Evolutionary conservation across 2,329 filamentous ascomycete genomes (phyloP).

Genomic region (Botrytis porri): DNA sequence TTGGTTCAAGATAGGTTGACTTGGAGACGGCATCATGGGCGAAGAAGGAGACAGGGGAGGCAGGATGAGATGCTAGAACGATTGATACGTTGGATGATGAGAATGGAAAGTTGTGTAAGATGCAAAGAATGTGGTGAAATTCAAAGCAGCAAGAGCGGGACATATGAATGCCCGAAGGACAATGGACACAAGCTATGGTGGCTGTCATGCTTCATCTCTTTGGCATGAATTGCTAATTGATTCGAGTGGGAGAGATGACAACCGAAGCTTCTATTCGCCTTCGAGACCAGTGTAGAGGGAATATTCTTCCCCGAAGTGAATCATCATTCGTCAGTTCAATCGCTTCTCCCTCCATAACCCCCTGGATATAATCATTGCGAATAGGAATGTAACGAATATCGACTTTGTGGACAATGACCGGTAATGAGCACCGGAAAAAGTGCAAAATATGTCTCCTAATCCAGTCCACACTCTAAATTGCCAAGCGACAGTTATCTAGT

Average conservation of each 20-base stretch:
- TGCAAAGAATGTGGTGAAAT: not conserved
- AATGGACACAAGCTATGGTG: not conserved
- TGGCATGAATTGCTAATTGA: not conserved
- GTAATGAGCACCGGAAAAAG: too few species aligned
- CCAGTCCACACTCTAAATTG: too few species aligned
- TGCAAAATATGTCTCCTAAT: too few species aligned
- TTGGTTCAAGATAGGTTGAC: not conserved
- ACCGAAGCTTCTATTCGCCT: too few species aligned
- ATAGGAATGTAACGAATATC: too few species aligned
- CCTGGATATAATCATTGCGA: too few species aligned
- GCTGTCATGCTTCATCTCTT: not conserved
- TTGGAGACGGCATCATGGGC: too few species aligned
- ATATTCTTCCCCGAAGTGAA: too few species aligned
- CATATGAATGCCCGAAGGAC: not conserved
- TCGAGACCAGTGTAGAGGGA: too few species aligned
- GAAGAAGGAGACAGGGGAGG: not conserved
- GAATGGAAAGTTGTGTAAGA: not conserved
- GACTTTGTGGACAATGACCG: too few species aligned
- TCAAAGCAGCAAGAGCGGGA: not conserved
- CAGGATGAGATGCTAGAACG: not conserved
- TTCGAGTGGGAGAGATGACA: not conserved
- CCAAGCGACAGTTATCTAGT: too few species aligned
- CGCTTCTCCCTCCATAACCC: slow-evolving; percentile 21
- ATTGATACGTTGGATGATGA: not conserved
- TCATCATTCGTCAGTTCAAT: not conserved